Evolutionary conservation across 2,329 filamentous ascomycete species (phyloP).

Genomic region (Colletotrichum tabaci): DNA sequence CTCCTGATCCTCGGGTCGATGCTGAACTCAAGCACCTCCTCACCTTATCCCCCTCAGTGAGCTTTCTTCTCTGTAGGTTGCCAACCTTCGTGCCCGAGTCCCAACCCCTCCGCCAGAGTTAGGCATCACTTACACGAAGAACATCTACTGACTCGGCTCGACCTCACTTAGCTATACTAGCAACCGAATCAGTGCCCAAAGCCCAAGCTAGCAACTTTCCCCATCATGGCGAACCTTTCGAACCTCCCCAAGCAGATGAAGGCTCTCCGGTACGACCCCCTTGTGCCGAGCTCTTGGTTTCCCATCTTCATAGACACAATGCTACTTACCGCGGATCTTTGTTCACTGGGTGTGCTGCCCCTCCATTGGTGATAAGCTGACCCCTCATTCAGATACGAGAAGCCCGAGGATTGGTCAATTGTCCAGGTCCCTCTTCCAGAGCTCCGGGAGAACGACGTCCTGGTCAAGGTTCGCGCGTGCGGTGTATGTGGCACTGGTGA

Average conservation of each 20-base stretch:
- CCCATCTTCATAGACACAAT: background rate
- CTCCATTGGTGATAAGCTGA: conserved; percentile 44
- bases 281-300: conserved; percentile 2
- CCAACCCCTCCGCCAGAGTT: background rate
- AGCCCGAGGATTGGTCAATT: conserved; percentile 73
- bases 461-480: conserved; percentile 78
- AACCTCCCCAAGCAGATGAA: conserved; percentile 71
- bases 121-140: conserved; percentile 3
- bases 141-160: background rate
- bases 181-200: background rate
- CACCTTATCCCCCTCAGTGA: conserved; percentile 3
- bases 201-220: conserved; percentile 18
- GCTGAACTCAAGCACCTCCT: conserved; percentile 14
- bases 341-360: conserved; percentile 33
- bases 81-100: too few relatives aligned
- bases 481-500: conserved; percentile 73
- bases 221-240: conserved; percentile 57
- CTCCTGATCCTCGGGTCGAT: background rate
- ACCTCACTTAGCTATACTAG: conserved; percentile 10
- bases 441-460: conserved; percentile 71
- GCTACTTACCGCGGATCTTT: conserved; percentile 15
- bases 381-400: conserved; percentile 65
- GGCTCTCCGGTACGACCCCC: conserved; percentile 68
- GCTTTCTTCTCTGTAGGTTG: background rate
- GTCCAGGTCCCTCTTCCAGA: conserved; percentile 74